These are phyloP conservation scores for Pythium scleroteichum DNA, from an alignment of 352 stramenopile species.

Conservation along the genomic window DNA sequence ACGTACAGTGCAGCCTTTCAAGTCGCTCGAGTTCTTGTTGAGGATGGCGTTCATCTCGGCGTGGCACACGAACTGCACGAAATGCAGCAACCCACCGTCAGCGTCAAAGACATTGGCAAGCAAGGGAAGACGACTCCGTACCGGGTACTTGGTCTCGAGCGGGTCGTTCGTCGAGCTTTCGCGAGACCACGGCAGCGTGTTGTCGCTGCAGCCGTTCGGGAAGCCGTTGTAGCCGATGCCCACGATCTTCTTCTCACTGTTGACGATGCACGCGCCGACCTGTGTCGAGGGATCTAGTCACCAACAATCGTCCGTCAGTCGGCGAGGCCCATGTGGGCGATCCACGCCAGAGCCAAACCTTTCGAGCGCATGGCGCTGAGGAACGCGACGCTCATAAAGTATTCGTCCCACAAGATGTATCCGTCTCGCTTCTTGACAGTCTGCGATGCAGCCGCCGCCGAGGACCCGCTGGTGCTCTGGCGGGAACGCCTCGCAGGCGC, in stretches of 20 bases:
- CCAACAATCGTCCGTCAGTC: conserved; percentile 3
- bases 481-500: not conserved
- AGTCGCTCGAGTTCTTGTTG: conserved; percentile 96
- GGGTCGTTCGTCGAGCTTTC: conserved; percentile 55
- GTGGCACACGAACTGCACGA: conserved; percentile 95
- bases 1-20: conserved; percentile 89
- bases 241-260: conserved; percentile 95
- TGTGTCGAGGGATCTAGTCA: conserved; percentile 94
- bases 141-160: conserved; percentile 96
- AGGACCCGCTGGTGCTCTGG: not conserved
- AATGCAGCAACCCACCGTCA: not conserved
- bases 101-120: not conserved
- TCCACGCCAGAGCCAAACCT: conserved; percentile 58
- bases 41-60: conserved; percentile 99
- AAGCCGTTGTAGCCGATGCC: conserved; percentile 99
- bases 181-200: conserved; percentile 94
- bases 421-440: conserved; percentile 71
- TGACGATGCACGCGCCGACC: conserved; percentile 98
- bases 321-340: not conserved
- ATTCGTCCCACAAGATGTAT: conserved; percentile 98
- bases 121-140: conserved; percentile 26
- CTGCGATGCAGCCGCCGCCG: not conserved
- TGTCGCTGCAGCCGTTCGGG: conserved; percentile 94
- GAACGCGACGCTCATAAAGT: conserved; percentile 99
- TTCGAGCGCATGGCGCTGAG: conserved; percentile 99